phyloP scores from a whole-genome alignment of 371 early-diverging fungal genomes.

The Rhizomucor miehei region DNA sequence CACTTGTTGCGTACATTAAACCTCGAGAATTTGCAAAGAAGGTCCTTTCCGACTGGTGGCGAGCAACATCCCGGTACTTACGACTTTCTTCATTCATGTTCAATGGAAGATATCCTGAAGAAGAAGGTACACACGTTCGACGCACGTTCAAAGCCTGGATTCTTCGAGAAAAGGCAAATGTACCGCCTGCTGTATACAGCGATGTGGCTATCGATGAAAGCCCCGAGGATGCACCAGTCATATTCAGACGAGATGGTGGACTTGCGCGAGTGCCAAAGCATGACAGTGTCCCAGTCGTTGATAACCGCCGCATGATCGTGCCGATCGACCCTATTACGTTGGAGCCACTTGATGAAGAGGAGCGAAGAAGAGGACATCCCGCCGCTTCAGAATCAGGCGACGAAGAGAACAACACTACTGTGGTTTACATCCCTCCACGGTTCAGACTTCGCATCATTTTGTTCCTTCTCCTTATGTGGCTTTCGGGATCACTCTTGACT shows the following conservation, averaged over 20 bases:
- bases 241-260: slow-evolving; percentile 62
- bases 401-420: slow-evolving; percentile 44
- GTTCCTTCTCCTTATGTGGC: slow-evolving; percentile 57
- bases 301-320: slow-evolving; percentile 68
- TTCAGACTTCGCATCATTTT: slow-evolving; percentile 44
- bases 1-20: slow-evolving; percentile 52
- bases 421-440: slow-evolving; percentile 69
- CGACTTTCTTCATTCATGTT: slow-evolving; percentile 86
- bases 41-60: slow-evolving; percentile 68
- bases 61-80: slow-evolving; percentile 54
- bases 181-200: slow-evolving; percentile 19
- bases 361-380: slow-evolving; percentile 53
- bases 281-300: slow-evolving; percentile 69
- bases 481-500: slow-evolving; percentile 45
- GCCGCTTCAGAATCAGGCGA: slow-evolving; percentile 50
- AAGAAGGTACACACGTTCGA: slow-evolving; percentile 59
- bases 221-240: slow-evolving; percentile 36
- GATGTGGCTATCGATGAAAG: slow-evolving; percentile 30
- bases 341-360: slow-evolving; percentile 57
- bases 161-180: slow-evolving; percentile 23
- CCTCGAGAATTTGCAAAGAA: slow-evolving; percentile 52
- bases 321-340: slow-evolving; percentile 66
- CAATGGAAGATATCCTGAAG: slow-evolving; percentile 63
- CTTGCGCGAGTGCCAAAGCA: slow-evolving; percentile 69
- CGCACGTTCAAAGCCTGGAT: slow-evolving; percentile 49